These are phyloP conservation scores for Leishmania tarentolae DNA, from an alignment of 208 protist genomes.

Conservation along the genomic window DNA sequence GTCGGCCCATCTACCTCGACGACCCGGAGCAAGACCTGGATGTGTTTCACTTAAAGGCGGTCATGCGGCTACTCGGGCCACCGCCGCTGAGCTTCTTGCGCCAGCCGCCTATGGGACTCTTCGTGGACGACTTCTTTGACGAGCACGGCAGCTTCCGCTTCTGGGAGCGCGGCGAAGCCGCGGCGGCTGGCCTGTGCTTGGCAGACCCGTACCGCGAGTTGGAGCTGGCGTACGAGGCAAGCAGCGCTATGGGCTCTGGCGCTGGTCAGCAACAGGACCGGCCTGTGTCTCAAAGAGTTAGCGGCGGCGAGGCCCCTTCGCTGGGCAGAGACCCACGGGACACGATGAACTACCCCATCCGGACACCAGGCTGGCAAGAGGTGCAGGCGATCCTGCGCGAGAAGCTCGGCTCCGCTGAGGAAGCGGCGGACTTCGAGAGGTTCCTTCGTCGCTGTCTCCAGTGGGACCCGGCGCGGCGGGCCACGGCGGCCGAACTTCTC, in stretches of 20 bases:
- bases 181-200: conserved; percentile 27
- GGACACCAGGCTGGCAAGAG: conserved; percentile 42
- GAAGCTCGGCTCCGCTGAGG: conserved; percentile 31
- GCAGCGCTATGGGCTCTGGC: no score
- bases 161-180: conserved; percentile 34
- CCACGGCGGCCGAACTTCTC: conserved; percentile 40
- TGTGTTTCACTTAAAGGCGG: conserved; percentile 52
- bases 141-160: conserved; percentile 41
- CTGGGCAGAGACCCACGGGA: background rate
- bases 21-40: conserved; percentile 55
- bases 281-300: background rate
- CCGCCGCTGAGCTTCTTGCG: conserved; percentile 42
- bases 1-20: conserved; percentile 31
- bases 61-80: conserved; percentile 59
- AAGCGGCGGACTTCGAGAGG: conserved; percentile 41
- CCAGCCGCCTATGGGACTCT: conserved; percentile 42
- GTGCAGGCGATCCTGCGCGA: conserved; percentile 34
- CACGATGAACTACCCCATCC: conserved; percentile 28
- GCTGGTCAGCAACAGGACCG: background rate
- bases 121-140: conserved; percentile 49
- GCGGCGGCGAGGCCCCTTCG: no score
- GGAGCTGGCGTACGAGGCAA: background rate
- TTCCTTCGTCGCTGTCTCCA: conserved; percentile 53
- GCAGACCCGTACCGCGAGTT: background rate
- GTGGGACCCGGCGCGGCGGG: conserved; percentile 54